Conservation (phyloP, 2,329 filamentous ascomycete genomes). For the Colletotrichum camelliae region DNA sequence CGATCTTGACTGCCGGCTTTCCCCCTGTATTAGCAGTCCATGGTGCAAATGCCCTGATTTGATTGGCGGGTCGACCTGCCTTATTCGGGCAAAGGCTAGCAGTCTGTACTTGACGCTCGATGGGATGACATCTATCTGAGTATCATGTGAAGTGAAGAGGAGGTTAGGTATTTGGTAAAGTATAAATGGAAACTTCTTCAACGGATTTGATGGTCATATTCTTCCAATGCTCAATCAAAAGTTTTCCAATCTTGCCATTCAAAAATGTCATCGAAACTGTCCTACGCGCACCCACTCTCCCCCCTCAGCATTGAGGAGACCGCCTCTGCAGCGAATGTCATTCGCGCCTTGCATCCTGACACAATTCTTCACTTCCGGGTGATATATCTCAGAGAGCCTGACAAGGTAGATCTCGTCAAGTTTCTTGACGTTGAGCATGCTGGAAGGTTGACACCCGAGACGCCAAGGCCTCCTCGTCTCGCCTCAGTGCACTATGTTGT, state of each 20-base stretch:
- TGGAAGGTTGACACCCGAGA: not conserved
- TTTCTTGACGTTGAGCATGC: conserved; percentile 41
- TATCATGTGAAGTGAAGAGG: not conserved
- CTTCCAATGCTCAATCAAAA: not conserved
- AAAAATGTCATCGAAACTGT: not conserved
- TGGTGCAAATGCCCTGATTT: not conserved
- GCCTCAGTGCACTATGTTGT: conserved; percentile 5
- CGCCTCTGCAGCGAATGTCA: conserved; percentile 35
- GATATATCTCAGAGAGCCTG: conserved; percentile 46
- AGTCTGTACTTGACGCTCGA: not conserved
- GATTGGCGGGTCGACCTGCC: not conserved
- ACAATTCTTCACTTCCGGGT: conserved; percentile 40
- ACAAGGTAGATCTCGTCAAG: conserved; percentile 40
- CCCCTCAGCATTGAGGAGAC: conserved; percentile 31
- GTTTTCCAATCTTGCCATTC: not conserved
- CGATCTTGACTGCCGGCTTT: not conserved
- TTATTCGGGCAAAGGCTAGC: not conserved
- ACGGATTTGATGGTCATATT: not conserved
- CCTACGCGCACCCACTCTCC: conserved; percentile 32
- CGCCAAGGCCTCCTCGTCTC: conserved; percentile 4
- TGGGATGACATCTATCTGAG: not conserved
- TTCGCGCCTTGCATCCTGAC: conserved; percentile 32
- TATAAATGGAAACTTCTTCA: not conserved
- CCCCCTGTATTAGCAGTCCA: not conserved
- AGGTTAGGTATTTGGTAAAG: not conserved